These are phyloP conservation scores for Lenzites betulinus DNA, from an alignment of 768 basidiomycete genomes.

Conservation along the genomic window DNA sequence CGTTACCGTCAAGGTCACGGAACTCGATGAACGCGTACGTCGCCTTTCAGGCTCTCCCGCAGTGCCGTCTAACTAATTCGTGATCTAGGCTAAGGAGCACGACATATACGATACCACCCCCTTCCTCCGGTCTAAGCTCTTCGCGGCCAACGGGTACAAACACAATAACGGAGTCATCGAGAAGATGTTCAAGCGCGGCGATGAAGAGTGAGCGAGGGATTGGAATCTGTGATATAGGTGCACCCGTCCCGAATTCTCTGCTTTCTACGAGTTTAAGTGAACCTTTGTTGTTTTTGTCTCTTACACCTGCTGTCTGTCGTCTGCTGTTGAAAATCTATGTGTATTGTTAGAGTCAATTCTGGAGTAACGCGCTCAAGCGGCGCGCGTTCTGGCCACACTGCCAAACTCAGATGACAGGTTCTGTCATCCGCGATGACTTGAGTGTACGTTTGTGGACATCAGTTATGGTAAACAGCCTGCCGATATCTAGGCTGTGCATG, in stretches of 20 bases:
- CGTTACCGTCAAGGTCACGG: conserved; percentile 73
- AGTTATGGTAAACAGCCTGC: too few relatives aligned
- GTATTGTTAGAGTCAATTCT: neutral
- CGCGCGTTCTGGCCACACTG: too few relatives aligned
- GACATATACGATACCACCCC: conserved; percentile 91
- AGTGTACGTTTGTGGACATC: too few relatives aligned
- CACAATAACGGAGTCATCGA: conserved; percentile 64
- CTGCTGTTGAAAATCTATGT: neutral
- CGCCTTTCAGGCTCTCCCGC: neutral
- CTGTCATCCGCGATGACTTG: too few relatives aligned
- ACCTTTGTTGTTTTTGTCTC: neutral
- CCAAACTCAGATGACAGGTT: too few relatives aligned
- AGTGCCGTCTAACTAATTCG: neutral
- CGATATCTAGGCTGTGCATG: too few relatives aligned
- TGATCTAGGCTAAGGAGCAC: conserved; percentile 86
- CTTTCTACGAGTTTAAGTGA: neutral
- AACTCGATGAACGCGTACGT: conserved; percentile 86
- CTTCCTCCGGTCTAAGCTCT: conserved; percentile 85
- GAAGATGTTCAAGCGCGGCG: conserved; percentile 60
- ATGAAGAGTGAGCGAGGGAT: conserved; percentile 9
- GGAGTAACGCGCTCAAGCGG: too few relatives aligned
- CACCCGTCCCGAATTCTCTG: neutral
- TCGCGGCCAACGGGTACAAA: conserved; percentile 87
- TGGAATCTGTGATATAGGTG: neutral
- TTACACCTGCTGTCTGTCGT: neutral